These are phyloP conservation scores for Lophium mytilinum DNA, from an alignment of 495 filamentous ascomycete species.

Conservation along the genomic window DNA sequence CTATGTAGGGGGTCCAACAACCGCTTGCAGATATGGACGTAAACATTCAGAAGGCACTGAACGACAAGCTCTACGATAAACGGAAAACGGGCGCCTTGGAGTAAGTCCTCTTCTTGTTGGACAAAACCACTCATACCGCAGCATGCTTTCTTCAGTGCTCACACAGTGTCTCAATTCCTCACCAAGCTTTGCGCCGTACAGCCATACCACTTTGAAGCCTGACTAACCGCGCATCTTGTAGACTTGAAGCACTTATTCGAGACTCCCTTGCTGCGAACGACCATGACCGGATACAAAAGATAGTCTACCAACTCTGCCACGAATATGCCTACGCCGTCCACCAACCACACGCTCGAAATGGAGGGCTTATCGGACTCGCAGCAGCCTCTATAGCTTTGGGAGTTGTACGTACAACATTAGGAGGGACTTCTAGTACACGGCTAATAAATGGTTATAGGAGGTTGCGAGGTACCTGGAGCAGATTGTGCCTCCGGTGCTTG, in stretches of 20 bases:
- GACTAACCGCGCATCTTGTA: conserved; percentile 28
- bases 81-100: conserved; percentile 93
- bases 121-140: too few species aligned
- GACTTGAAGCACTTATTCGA: conserved; percentile 84
- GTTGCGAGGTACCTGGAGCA: conserved; percentile 83
- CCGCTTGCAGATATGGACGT: conserved; percentile 58
- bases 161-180: too few species aligned
- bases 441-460: conserved; percentile 42
- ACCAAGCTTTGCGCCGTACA: too few species aligned
- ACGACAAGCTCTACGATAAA: conserved; percentile 97
- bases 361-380: conserved; percentile 90
- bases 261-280: conserved; percentile 71
- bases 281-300: conserved; percentile 67
- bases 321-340: conserved; percentile 97
- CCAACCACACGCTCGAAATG: conserved; percentile 94
- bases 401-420: conserved; percentile 19
- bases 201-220: too few species aligned
- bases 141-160: too few species aligned
- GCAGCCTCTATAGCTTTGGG: conserved; percentile 95
- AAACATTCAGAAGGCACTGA: conserved; percentile 79
- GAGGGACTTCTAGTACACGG: not conserved
- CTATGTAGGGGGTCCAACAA: conserved; percentile 17
- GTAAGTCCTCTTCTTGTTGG: conserved; percentile 48
- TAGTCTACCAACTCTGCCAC: conserved; percentile 92
- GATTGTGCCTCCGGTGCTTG: conserved; percentile 95